phyloP scores from a whole-genome alignment of 176 grass and related monocot genomes.

The Raddia distichophylla region DNA sequence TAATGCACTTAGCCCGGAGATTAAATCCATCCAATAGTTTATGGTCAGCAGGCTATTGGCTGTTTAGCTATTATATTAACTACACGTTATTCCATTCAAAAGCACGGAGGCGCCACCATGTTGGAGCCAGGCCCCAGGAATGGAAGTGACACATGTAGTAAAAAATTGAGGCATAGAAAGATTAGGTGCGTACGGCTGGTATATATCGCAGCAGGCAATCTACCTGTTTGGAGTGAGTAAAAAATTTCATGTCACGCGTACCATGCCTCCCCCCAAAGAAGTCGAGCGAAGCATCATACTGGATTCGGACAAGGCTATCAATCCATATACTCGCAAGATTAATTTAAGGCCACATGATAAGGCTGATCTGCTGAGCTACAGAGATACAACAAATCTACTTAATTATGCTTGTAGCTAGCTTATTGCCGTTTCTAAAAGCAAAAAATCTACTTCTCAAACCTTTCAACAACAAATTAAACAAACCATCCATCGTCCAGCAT shows the following conservation, averaged over 20 bases:
- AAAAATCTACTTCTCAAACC: no score
- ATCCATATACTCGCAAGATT: no score
- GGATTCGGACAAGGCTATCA: neutral
- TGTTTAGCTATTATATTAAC: neutral
- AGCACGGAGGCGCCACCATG: neutral
- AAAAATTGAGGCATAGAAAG: conserved; percentile 32
- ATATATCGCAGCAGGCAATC: conserved; percentile 22
- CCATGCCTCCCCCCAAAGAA: neutral
- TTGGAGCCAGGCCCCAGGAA: conserved; percentile 21
- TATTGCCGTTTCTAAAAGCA: no score
- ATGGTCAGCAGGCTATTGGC: neutral
- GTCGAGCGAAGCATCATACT: neutral
- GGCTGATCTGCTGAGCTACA: neutral
- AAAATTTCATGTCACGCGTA: neutral
- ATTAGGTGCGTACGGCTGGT: conserved; percentile 26
- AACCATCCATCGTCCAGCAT: no score
- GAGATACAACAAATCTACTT: no score
- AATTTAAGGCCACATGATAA: neutral
- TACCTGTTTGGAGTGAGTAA: neutral
- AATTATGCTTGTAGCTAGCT: no score
- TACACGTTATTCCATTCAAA: neutral
- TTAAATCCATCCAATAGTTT: neutral
- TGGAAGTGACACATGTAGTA: conserved; percentile 35
- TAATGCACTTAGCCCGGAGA: neutral
- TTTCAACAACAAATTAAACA: no score